Base-by-base conservation (phyloP, 2,329 filamentous ascomycete genomes). In the Cytospora piceicola region DNA sequence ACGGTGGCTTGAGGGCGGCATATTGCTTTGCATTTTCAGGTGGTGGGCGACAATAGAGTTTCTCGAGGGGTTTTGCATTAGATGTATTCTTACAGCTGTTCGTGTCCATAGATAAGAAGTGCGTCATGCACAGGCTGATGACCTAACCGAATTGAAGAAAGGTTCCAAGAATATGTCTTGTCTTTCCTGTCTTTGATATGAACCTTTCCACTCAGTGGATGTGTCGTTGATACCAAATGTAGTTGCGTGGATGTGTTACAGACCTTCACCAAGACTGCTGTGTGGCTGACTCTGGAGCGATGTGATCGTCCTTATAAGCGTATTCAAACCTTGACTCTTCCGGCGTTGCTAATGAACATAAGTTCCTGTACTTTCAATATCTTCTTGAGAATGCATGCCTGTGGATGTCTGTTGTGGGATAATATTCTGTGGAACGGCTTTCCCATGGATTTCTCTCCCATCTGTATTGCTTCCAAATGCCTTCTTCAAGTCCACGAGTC, bases 1-100 rank as follows among this genome's bases (percentile, higher is more conserved):
- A 70, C 74, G 75, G 74, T 69, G 72, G 71, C 71, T 68, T 68
- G 66, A 73, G 66, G 75, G 74, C 68, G 73, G 74, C 71, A 70
- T 69, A 73, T 75, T 76, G 71, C 71, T 74, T 70, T 75, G 73
- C 75, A 76, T 76, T 73, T 75, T 68, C 71, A 70, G 73, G 71
- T 67, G 72, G 71, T 69, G 66, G 67, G 72, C 70, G 69, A 72
- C 69, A 73, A 76, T 77, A 77, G 75, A 77, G 67, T 72, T 73
- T 59, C 61, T 68, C 55, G 24, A 58, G 42, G 58, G 70, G 69
- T 63, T 71, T 71, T 72, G 72, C 73, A 74, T 75, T 74, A 75
- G 73, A 74, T 64, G 68, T 63, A 67, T 70, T 68, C 67, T 52
- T 66, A 69, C 61, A 63, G 68, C 69, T 68, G 51, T 49, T 70